Evolutionary conservation across 2,329 filamentous ascomycete species (phyloP).

Genomic region (Sarocladium kiliense): DNA sequence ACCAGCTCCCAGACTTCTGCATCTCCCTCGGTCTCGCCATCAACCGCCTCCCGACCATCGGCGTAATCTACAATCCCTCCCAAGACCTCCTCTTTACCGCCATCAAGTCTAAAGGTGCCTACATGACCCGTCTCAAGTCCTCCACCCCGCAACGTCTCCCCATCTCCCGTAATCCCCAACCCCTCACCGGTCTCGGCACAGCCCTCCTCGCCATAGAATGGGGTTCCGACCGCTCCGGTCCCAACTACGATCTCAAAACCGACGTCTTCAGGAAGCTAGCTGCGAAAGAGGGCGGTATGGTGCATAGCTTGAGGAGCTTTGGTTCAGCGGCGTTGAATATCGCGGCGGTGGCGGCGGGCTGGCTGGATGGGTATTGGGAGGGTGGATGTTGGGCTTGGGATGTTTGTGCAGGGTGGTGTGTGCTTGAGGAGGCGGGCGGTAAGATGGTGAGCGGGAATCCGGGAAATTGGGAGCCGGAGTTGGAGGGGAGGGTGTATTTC

Average conservation of each 20-base stretch:
- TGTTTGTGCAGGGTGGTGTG: slow-evolving; percentile 76
- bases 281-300: slow-evolving; percentile 66
- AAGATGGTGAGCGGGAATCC: slow-evolving; percentile 68
- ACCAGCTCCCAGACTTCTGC: slow-evolving; percentile 68
- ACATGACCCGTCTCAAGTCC: slow-evolving; percentile 40
- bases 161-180: slow-evolving; percentile 45
- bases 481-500: slow-evolving; percentile 58
- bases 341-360: slow-evolving; percentile 65
- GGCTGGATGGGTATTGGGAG: slow-evolving; percentile 75
- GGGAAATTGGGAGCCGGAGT: slow-evolving; percentile 59
- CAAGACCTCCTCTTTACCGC: slow-evolving; percentile 64
- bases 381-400: slow-evolving; percentile 84
- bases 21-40: slow-evolving; percentile 71
- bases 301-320: slow-evolving; percentile 65
- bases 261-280: slow-evolving; percentile 59
- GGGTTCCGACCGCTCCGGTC: slow-evolving; percentile 63
- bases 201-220: slow-evolving; percentile 69
- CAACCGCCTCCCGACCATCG: slow-evolving; percentile 55
- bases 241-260: slow-evolving; percentile 66
- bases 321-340: slow-evolving; percentile 73
- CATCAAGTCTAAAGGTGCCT: slow-evolving; percentile 63
- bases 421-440: slow-evolving; percentile 69
- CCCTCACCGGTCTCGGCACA: slow-evolving; percentile 54
- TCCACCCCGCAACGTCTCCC: slow-evolving; percentile 33
- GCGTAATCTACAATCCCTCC: slow-evolving; percentile 78